phyloP scores from a whole-genome alignment of 2,329 filamentous ascomycete species.

The Epichloe elymi region DNA sequence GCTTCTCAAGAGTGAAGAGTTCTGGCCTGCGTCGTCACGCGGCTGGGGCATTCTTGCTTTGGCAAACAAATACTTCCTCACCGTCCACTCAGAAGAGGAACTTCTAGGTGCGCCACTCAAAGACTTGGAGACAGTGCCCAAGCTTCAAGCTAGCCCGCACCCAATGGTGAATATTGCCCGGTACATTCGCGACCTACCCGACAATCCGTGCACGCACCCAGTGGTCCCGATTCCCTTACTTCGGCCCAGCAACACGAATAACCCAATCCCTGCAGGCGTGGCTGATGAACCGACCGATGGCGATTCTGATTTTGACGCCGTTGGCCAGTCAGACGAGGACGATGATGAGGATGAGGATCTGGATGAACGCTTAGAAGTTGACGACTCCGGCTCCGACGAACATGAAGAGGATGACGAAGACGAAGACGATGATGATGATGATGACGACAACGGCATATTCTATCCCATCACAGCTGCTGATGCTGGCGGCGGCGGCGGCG shows the following conservation, averaged over 20 bases:
- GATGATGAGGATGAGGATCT: slow-evolving; percentile 9
- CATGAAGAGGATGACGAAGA: not conserved
- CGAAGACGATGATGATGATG: not conserved
- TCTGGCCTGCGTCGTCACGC: slow-evolving; percentile 14
- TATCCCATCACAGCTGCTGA: not conserved
- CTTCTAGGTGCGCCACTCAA: slow-evolving; percentile 18
- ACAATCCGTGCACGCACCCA: slow-evolving; percentile 16
- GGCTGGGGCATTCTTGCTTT: slow-evolving; percentile 39
- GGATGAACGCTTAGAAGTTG: not conserved
- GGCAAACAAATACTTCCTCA: slow-evolving; percentile 29
- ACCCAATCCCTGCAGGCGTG: slow-evolving; percentile 1
- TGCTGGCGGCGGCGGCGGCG: not conserved
- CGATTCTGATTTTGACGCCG: slow-evolving; percentile 9
- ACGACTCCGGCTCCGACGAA: slow-evolving; percentile 1
- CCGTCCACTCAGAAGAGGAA: slow-evolving; percentile 20
- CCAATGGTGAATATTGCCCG: slow-evolving; percentile 15
- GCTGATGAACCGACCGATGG: slow-evolving; percentile 2
- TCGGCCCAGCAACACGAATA: not conserved
- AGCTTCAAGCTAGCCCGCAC: slow-evolving; percentile 4
- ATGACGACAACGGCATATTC: not conserved
- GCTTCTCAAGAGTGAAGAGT: slow-evolving; percentile 18
- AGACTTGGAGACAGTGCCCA: slow-evolving; percentile 10
- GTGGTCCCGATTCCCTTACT: not conserved
- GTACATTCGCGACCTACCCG: slow-evolving; percentile 14
- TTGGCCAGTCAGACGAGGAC: slow-evolving; percentile 7